Evolutionary conservation across 2,329 filamentous ascomycete species (phyloP), one percentile per base, ranked within the genome.

Genomic region (Sphaerostilbella broomeana): DNA sequence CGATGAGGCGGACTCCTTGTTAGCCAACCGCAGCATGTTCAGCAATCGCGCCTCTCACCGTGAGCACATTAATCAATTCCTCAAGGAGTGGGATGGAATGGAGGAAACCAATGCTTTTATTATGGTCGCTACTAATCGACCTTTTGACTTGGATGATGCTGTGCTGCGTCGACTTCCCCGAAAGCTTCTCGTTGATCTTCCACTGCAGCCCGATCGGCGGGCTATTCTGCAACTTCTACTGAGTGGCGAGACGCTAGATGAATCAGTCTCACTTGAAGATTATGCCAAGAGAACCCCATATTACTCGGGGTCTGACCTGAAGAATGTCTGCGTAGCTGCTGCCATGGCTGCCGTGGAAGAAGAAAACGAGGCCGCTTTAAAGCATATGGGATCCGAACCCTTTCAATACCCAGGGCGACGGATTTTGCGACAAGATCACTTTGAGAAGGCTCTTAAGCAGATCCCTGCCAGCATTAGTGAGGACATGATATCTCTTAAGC

Each of bases 71-170:
- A 98, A 95, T 56, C 90, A 98, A 62, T 97, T 97, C 60, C 68
- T 98, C 35, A 84, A 88, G 38, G 90, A 97, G 60, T 97, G 90
- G 92, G 92, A 97, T 52, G 92, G 92, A 9, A 82, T 97, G 69
- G 69, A 70, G 38, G 84, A 85, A 51, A 75, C 80, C 32, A 84
- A 84, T 13, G 87, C 90, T 3, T 97, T 98, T 59, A 90, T 98
- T 61, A 95, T 98, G 88, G 88, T 97, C 0, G 90, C 92, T 19
- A 97, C 89, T 7, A 97, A 98, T 61, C 75, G 90, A 8, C 92
- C 92, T 0, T 95, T 94, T 54, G 92, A 97, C 55, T 76, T 98
- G 1, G 92, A 98, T 53, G 86, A 92, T 51, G 86, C 86, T 8
- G 84, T 92, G 8, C 71, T 92, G 31, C 73, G 86, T n/a, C 74